Conservation (phyloP, 2,329 filamentous ascomycete species). For the Sporothrix inflata region DNA sequence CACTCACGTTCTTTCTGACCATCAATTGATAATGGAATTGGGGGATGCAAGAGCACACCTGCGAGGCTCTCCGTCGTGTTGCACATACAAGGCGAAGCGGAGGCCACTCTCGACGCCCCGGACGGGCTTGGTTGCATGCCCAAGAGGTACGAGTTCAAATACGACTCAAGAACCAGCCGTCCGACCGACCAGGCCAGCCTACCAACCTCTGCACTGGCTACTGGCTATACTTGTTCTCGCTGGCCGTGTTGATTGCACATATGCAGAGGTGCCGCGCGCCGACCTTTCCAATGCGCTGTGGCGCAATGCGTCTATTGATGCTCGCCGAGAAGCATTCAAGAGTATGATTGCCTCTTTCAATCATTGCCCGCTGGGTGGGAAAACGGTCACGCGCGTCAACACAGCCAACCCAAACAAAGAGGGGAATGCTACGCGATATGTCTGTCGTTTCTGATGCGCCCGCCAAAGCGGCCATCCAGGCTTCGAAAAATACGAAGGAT, state of each 20-base stretch:
- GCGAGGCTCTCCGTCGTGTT: neutral
- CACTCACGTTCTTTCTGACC: neutral
- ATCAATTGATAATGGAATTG: neutral
- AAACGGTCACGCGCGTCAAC: conserved; percentile 18
- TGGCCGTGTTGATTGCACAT: neutral
- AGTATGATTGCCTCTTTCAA: neutral
- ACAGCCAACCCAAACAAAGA: neutral
- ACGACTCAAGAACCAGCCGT: conserved; percentile 7
- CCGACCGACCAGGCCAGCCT: neutral
- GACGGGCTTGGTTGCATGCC: neutral
- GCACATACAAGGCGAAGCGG: neutral
- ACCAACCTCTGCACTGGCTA: neutral
- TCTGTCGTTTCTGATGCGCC: neutral
- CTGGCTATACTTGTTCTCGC: neutral
- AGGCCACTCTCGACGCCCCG: neutral
- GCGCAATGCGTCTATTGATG: neutral
- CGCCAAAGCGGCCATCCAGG: neutral
- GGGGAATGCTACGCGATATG: neutral
- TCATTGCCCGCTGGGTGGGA: neutral
- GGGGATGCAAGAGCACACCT: neutral
- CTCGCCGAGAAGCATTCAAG: neutral
- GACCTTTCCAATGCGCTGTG: neutral
- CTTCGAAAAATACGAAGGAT: neutral
- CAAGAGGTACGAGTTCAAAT: neutral
- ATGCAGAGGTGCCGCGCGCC: neutral